Evolutionary conservation across 2,329 filamentous ascomycete genomes (phyloP).

Genomic region (Cladosporium oxysporum): DNA sequence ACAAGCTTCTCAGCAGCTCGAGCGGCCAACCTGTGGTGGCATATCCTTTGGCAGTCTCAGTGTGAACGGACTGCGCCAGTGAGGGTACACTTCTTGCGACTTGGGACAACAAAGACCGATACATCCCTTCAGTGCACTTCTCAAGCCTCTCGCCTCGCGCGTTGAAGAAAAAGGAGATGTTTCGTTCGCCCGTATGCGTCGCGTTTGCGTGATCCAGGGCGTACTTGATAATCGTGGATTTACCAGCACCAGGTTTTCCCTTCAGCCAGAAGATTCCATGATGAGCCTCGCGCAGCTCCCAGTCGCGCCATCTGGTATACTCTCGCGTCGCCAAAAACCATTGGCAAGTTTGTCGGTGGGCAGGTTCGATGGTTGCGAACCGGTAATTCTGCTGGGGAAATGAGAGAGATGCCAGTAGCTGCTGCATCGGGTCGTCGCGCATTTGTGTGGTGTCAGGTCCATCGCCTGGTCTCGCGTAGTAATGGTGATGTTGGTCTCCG

Average conservation of each 20-base stretch:
- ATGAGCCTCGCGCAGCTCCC: background rate
- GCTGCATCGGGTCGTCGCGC: background rate
- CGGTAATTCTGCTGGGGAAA: background rate
- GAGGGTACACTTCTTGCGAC: background rate
- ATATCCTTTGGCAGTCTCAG: background rate
- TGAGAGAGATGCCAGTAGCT: background rate
- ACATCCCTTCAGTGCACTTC: background rate
- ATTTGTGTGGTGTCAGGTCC: too few relatives aligned
- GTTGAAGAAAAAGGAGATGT: background rate
- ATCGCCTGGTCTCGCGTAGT: too few relatives aligned
- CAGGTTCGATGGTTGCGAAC: background rate
- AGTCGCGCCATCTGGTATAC: background rate
- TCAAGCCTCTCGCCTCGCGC: background rate
- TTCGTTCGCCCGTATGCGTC: background rate
- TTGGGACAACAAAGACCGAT: background rate
- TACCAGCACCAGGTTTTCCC: background rate
- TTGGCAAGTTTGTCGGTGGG: background rate
- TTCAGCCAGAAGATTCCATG: background rate
- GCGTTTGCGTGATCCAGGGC: background rate
- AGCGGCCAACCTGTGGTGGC: background rate
- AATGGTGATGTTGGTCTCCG: too few relatives aligned
- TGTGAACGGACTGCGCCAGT: background rate
- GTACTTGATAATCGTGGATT: background rate
- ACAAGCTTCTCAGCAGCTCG: background rate
- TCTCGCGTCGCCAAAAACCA: background rate